Evolutionary conservation across 352 stramenopile species (phyloP), one percentile per base, ranked within the genome.

Genomic region (Globisporangium recalcitrans): DNA sequence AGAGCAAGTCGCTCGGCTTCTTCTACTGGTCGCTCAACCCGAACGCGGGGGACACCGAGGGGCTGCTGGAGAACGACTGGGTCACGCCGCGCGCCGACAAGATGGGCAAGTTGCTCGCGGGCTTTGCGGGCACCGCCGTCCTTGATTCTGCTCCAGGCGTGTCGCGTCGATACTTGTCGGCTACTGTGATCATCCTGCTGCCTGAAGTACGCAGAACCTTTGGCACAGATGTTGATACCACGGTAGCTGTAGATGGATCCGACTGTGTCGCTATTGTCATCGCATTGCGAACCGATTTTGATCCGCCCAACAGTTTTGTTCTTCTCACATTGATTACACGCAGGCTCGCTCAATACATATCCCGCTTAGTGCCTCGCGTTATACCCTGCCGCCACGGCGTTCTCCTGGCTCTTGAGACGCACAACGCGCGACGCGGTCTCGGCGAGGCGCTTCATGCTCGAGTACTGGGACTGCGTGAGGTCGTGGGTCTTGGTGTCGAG

Each of bases 31-130:
- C 42, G 19, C 8, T 49, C 11, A 24, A 49, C 42, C 42, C 42
- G 42, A 49, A 49, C n/a, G 42, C 19, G 0, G 42, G 42, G 6
- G 42, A 49, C 42, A 49, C 42, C 4, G 42, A 49, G 42, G 19
- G 44, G 6, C 21, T 49, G n/a, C 22, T 52, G 10, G 47, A 52
- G 47, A 19, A 52, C 47, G 47, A 52, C 47, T 52, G 47, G 47
- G 13, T 10, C 47, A 49, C 42, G 19, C 42, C 42, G 21, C 42
- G 47, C 47, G 47, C 47, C 11, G 47, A 52, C 47, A 52, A 52
- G 46, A 31, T 52, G 46, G 46, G 31, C 46, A 52, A 7, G 7
- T 10, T 52, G 21, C 46, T 52, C 21, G 21, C 21, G 11, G 9
- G 21, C 46, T 52, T 52, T 19, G 46, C 27, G 8, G 46, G 7